These are phyloP conservation scores for Stephania yunnanensis DNA, from an alignment of 164 flowering plant genomes.

Conservation along the genomic window DNA sequence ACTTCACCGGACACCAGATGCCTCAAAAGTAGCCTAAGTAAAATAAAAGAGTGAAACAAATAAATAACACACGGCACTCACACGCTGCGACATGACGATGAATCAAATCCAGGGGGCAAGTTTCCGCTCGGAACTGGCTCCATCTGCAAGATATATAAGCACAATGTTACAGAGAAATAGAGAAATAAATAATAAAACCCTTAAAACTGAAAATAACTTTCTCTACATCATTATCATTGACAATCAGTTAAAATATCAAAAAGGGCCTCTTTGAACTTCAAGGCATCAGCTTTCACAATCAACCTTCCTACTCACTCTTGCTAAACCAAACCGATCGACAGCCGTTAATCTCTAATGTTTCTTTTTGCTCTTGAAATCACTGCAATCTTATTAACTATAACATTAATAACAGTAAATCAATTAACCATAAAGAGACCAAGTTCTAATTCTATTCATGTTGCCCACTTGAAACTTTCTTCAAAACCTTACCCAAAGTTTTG, in stretches of 20 bases:
- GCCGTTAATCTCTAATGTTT: not conserved
- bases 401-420: not conserved
- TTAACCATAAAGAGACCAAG: no score
- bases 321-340: not conserved
- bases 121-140: slow-evolving; percentile 99
- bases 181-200: slow-evolving; percentile 3
- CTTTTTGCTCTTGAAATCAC: not conserved
- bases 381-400: not conserved
- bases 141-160: slow-evolving; percentile 74
- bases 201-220: not conserved
- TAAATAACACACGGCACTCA: slow-evolving; percentile 49
- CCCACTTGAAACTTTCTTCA: no score
- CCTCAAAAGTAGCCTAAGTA: slow-evolving; percentile 6
- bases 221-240: not conserved
- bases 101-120: slow-evolving; percentile 99
- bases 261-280: not conserved
- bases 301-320: not conserved
- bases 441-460: no score
- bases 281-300: not conserved
- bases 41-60: slow-evolving; percentile 19
- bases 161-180: slow-evolving; percentile 23
- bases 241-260: not conserved
- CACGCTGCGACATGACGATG: slow-evolving; percentile 99
- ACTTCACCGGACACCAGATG: not conserved
- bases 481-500: no score